Base-by-base conservation (phyloP, 202 grass and related monocot species). In the Bolboschoenoplectus hybrid region DNA sequence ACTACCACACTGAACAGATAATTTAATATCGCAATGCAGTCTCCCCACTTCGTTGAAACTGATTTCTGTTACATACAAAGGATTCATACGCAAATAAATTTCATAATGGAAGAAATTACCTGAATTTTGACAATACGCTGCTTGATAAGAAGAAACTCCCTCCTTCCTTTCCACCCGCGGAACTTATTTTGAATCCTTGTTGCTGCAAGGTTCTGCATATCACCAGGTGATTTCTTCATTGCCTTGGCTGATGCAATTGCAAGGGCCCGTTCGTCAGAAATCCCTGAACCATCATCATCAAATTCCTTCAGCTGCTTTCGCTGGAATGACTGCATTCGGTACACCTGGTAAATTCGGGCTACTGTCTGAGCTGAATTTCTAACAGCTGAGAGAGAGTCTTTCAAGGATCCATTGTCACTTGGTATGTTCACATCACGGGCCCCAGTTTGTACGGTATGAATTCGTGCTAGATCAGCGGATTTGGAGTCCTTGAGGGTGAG, bases 161-260 rank as follows among this genome's bases (percentile, higher is more conserved):
- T 98, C 87, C 97, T 91, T 68, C 97, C 92, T 85, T 98, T 96
- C 88, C 90, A 98, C 56, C 93, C 97, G 53, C 93, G 89, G 50
- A 85, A 98, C 69, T 98, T 98, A 60, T 98, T 98, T 85, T 98
- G 97, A 83, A 98, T 98, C 66, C 97, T 89, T 75, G 89, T 94
- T 79, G 97, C 97, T 87, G 97, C 97, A 87, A 79, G 67, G 90
- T 98, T 90, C 57, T 84, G 52, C 57, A 46, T 85, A 85, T 94
- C 93, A 11, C 86, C 91, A 85, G 89, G 85, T 70, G 63, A 39
- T 55, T 35, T 49, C 78, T 94, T 96, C 41, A 90, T 80, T 74
- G 86, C 87, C 86, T 98, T 98, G 79, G 91, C 86, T 85, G 91
- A 92, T 41, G 93, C 68, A 61, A 97, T 91, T 49, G 90, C 91